phyloP scores from a whole-genome alignment of 2,329 filamentous ascomycete species.

The Reticulascus tulasneorum region DNA sequence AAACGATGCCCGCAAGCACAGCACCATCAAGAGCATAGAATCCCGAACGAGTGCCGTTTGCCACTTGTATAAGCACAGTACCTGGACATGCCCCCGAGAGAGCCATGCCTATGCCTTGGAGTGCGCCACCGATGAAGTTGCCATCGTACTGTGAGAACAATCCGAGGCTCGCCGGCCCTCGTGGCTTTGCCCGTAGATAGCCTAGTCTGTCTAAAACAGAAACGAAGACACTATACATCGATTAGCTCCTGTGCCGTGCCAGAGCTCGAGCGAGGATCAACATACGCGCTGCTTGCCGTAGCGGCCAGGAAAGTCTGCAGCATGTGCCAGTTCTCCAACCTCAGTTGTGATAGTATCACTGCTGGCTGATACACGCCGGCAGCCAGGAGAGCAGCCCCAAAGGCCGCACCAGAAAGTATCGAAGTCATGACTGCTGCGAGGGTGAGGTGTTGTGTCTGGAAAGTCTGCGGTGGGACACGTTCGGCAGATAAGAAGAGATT shows the following conservation, averaged over 20 bases:
- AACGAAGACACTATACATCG: conserved; percentile 44
- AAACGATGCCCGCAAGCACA: conserved; percentile 51
- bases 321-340: conserved; percentile 61
- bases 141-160: conserved; percentile 56
- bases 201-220: conserved; percentile 38
- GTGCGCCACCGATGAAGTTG: conserved; percentile 59
- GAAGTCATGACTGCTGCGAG: conserved; percentile 21
- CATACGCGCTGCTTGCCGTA: conserved; percentile 58
- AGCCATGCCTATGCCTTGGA: conserved; percentile 64
- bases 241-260: neutral
- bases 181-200: conserved; percentile 40
- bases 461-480: no score
- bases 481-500: no score
- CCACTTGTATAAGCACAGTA: conserved; percentile 59
- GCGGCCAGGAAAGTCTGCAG: conserved; percentile 60
- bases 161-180: conserved; percentile 47
- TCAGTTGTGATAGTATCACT: conserved; percentile 58
- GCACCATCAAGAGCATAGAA: conserved; percentile 51
- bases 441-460: no score
- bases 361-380: conserved; percentile 58
- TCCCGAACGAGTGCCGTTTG: conserved; percentile 47
- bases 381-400: conserved; percentile 58
- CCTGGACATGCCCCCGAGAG: conserved; percentile 63
- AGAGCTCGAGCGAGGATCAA: no score
- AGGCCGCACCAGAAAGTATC: conserved; percentile 49